These are phyloP conservation scores for Globisporangium okanoganense DNA, from an alignment of 352 stramenopile species.

Conservation along the genomic window DNA sequence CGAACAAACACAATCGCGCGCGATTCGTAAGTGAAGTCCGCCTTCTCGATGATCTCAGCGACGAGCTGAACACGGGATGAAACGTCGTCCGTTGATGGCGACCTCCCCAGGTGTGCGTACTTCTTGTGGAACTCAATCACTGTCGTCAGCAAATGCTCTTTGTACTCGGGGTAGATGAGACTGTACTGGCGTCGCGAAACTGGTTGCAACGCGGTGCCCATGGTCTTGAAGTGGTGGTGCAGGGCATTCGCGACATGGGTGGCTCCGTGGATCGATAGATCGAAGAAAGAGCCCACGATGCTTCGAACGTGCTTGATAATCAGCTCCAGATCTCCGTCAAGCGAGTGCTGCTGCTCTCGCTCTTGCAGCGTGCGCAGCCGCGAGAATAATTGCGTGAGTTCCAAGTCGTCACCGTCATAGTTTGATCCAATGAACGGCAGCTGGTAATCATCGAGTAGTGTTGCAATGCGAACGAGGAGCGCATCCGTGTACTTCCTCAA, in stretches of 20 bases:
- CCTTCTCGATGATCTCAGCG: constrained; percentile 35
- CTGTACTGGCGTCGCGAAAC: constrained; percentile 22
- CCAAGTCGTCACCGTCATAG: constrained; percentile 50
- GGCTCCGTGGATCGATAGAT: constrained; percentile 44
- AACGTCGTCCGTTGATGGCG: constrained; percentile 26
- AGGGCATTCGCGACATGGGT: constrained; percentile 31
- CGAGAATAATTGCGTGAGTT: constrained; percentile 47
- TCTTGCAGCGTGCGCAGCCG: constrained; percentile 29
- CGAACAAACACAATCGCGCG: constrained; percentile 79
- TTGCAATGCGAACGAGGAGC: constrained; percentile 27
- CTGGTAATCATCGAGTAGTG: constrained; percentile 24
- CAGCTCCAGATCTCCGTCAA: constrained; percentile 32
- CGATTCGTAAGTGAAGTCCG: constrained; percentile 49
- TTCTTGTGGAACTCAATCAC: constrained; percentile 19
- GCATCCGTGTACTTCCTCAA: constrained; percentile 47
- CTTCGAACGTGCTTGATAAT: constrained; percentile 41
- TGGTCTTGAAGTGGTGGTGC: constrained; percentile 26
- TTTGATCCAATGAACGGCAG: constrained; percentile 37
- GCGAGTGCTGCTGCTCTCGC: background rate
- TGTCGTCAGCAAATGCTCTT: constrained; percentile 27
- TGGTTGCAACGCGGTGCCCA: constrained; percentile 14
- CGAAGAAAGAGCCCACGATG: constrained; percentile 48
- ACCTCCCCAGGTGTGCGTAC: background rate
- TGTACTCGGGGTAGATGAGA: constrained; percentile 29
- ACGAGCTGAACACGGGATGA: constrained; percentile 55